These are phyloP conservation scores for Vigna mungo DNA, from an alignment of 306 rosid genomes.

Conservation along the genomic window DNA sequence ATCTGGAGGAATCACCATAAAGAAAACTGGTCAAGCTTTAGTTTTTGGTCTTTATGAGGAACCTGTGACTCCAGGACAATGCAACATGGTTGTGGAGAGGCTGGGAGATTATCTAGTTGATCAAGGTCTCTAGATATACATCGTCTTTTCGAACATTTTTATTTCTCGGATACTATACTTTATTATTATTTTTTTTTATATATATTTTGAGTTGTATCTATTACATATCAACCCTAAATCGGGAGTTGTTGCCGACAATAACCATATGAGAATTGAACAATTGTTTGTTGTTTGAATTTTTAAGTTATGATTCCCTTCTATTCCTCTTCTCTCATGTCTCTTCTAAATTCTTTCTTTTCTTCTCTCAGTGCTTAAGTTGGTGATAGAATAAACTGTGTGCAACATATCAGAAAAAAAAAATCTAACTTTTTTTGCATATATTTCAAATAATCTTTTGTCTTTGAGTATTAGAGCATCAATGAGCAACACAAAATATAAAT, in stretches of 20 bases:
- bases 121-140: constrained; percentile 79
- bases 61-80: constrained; percentile 97
- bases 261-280: constrained; percentile 54
- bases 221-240: constrained; percentile 53
- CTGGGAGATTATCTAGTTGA: constrained; percentile 93
- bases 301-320: background rate
- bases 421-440: too few species aligned
- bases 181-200: constrained; percentile 16
- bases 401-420: too few species aligned
- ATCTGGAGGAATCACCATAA: constrained; percentile 90
- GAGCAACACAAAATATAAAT: too few species aligned
- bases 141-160: constrained; percentile 35
- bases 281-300: constrained; percentile 50
- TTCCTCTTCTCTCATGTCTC: background rate
- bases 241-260: constrained; percentile 72
- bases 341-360: background rate
- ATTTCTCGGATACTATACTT: constrained; percentile 11
- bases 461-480: too few species aligned
- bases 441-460: too few species aligned
- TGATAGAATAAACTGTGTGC: too few species aligned
- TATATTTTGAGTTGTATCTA: constrained; percentile 49
- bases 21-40: constrained; percentile 94
- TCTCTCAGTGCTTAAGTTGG: too few species aligned
- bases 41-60: constrained; percentile 87
- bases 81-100: constrained; percentile 99